These are phyloP conservation scores for Boletus rufocinnamomeus DNA, from an alignment of 768 basidiomycete species.

Conservation along the genomic window DNA sequence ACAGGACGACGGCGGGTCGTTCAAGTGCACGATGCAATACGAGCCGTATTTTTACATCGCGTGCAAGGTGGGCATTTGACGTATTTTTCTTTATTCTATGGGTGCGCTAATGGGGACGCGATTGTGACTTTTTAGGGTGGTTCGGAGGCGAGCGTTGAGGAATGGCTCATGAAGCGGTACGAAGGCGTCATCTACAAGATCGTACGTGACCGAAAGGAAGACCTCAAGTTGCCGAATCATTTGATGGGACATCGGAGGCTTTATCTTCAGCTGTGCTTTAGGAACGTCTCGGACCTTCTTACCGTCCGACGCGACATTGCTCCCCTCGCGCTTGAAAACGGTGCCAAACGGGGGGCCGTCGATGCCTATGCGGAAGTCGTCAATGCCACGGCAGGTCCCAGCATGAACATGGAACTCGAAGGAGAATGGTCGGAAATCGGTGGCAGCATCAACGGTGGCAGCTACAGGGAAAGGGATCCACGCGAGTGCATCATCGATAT, in stretches of 20 bases:
- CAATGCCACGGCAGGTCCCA: slow-evolving; percentile 67
- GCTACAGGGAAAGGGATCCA: slow-evolving; percentile 72
- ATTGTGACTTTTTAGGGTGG: slow-evolving; percentile 54
- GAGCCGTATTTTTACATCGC: slow-evolving; percentile 95
- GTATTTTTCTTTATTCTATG: slow-evolving; percentile 18
- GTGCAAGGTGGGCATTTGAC: slow-evolving; percentile 65
- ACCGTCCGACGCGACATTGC: slow-evolving; percentile 84
- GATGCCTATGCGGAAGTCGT: slow-evolving; percentile 98
- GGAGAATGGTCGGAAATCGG: slow-evolving; percentile 58
- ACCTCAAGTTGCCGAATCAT: slow-evolving; percentile 94
- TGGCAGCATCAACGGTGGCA: slow-evolving; percentile 39
- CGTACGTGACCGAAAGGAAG: slow-evolving; percentile 84
- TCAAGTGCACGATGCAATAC: slow-evolving; percentile 90
- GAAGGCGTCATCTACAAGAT: slow-evolving; percentile 85
- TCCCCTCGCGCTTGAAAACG: slow-evolving; percentile 87
- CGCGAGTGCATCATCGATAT: slow-evolving; percentile 91
- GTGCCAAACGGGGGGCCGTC: slow-evolving; percentile 90
- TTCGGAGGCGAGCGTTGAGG: slow-evolving; percentile 87
- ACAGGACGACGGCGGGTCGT: slow-evolving; percentile 94
- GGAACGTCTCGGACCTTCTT: slow-evolving; percentile 92
- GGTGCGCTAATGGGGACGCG: slow-evolving; percentile 4
- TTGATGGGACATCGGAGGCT: slow-evolving; percentile 91
- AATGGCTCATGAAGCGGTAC: slow-evolving; percentile 93
- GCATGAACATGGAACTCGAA: slow-evolving; percentile 69
- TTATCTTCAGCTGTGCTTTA: slow-evolving; percentile 86